Conservation (phyloP, 768 basidiomycete species). For the Suillus paluster region DNA sequence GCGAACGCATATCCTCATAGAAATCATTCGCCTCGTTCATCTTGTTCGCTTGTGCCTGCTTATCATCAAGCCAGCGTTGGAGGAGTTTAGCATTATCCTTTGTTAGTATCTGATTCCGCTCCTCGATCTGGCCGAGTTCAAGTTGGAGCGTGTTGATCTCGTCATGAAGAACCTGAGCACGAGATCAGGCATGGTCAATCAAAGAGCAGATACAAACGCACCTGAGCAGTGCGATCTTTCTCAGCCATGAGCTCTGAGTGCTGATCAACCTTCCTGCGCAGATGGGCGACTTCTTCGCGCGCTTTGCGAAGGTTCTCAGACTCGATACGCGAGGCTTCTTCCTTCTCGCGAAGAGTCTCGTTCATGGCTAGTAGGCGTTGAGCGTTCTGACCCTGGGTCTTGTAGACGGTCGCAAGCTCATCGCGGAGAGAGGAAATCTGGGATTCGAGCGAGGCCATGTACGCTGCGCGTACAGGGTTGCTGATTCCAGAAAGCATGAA, state of each 20-base stretch:
- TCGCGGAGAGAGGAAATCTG: conserved; percentile 92
- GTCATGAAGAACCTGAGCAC: conserved; percentile 83
- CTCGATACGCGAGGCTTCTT: conserved; percentile 82
- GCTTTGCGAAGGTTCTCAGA: conserved; percentile 79
- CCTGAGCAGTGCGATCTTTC: conserved; percentile 90
- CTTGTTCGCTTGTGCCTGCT: conserved; percentile 89
- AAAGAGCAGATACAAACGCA: conserved; percentile 31
- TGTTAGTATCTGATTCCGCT: conserved; percentile 83
- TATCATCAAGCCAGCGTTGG: conserved; percentile 96
- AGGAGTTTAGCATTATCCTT: conserved; percentile 95
- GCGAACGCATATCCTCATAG: conserved; percentile 85
- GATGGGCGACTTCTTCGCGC: conserved; percentile 71
- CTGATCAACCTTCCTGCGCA: conserved; percentile 80
- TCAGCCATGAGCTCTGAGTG: conserved; percentile 85
- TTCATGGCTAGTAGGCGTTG: conserved; percentile 93
- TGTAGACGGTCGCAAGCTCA: conserved; percentile 93
- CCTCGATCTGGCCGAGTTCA: conserved; percentile 88
- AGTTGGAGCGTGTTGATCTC: conserved; percentile 92
- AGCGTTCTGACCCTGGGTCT: conserved; percentile 94
- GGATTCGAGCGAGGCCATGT: conserved; percentile 89
- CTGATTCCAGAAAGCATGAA: conserved; percentile 39
- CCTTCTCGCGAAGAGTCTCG: conserved; percentile 92
- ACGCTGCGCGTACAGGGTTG: conserved; percentile 85
- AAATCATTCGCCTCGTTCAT: conserved; percentile 95
- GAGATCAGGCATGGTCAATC: conserved; percentile 5